Conservation (phyloP, 306 rosid genomes). For the Casuarina cunninghamiana region DNA sequence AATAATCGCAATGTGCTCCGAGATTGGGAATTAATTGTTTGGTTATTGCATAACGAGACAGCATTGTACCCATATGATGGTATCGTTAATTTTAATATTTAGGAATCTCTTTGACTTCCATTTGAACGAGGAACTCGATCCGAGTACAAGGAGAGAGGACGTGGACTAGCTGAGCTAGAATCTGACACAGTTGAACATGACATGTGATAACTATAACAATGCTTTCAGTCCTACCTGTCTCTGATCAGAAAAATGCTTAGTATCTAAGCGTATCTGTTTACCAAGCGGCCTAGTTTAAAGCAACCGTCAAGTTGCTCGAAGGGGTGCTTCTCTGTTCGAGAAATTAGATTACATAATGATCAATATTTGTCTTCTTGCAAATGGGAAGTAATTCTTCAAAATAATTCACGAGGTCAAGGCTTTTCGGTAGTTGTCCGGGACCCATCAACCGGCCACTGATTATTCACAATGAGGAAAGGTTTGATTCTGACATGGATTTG, state of each 20-base stretch:
- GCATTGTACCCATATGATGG: neutral
- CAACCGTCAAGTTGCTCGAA: neutral
- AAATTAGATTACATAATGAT: neutral
- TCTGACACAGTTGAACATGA: neutral
- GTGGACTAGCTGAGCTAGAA: neutral
- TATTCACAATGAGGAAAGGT: neutral
- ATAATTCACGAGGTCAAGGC: neutral
- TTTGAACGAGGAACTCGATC: slow-evolving; percentile 15
- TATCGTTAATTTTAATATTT: slow-evolving; percentile 4
- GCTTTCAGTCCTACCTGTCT: neutral
- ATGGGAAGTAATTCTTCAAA: neutral
- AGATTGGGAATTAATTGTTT: slow-evolving; percentile 16
- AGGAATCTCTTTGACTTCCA: slow-evolving; percentile 27
- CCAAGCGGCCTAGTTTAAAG: neutral
- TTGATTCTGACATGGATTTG: neutral
- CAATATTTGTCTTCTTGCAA: neutral
- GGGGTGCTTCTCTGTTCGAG: neutral
- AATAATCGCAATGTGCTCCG: slow-evolving; percentile 1
- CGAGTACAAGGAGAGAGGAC: neutral
- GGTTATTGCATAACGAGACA: slow-evolving; percentile 14
- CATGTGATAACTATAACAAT: neutral
- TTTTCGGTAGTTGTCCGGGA: neutral
- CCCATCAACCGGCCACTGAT: neutral
- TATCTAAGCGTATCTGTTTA: neutral
- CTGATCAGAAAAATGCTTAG: neutral